phyloP scores from a whole-genome alignment of 306 rosid species.

The Quercus engelmannii region DNA sequence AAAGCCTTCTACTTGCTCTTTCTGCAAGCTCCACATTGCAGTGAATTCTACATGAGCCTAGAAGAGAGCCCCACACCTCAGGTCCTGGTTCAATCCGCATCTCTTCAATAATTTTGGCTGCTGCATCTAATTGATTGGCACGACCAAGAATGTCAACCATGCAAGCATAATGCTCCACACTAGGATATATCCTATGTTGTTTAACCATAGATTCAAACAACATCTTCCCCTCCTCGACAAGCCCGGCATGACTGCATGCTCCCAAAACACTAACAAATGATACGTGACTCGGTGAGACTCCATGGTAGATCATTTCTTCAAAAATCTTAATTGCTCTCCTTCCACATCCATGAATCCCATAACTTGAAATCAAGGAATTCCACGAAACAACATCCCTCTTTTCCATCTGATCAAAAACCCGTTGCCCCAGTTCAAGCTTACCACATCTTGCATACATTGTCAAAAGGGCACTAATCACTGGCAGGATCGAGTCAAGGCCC shows the following conservation, averaged over 20 bases:
- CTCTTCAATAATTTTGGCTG: conserved; percentile 65
- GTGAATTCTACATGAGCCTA: conserved; percentile 82
- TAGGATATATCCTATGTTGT: conserved; percentile 54
- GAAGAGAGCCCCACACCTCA: conserved; percentile 88
- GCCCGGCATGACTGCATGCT: conserved; percentile 90
- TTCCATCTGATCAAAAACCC: conserved; percentile 52
- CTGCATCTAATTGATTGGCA: conserved; percentile 81
- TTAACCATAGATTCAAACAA: conserved; percentile 63
- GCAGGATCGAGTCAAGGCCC: conserved; percentile 80
- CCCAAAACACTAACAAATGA: conserved; percentile 77
- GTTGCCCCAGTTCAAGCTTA: conserved; percentile 58
- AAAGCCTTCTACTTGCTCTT: conserved; percentile 68
- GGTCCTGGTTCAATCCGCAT: conserved; percentile 80
- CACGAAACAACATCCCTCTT: conserved; percentile 70
- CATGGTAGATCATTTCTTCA: conserved; percentile 55
- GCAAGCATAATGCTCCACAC: conserved; percentile 83
- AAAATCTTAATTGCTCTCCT: conserved; percentile 65
- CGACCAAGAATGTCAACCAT: conserved; percentile 97
- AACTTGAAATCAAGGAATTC: conserved; percentile 84
- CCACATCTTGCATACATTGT: conserved; percentile 92
- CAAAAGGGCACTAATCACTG: conserved; percentile 72
- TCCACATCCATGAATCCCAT: conserved; percentile 85
- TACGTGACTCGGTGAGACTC: conserved; percentile 64
- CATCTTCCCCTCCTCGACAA: conserved; percentile 69
- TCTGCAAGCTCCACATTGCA: conserved; percentile 80